Conservation (phyloP, 1,284 basidiomycete genomes). For the Tylopilus orsonianus region DNA sequence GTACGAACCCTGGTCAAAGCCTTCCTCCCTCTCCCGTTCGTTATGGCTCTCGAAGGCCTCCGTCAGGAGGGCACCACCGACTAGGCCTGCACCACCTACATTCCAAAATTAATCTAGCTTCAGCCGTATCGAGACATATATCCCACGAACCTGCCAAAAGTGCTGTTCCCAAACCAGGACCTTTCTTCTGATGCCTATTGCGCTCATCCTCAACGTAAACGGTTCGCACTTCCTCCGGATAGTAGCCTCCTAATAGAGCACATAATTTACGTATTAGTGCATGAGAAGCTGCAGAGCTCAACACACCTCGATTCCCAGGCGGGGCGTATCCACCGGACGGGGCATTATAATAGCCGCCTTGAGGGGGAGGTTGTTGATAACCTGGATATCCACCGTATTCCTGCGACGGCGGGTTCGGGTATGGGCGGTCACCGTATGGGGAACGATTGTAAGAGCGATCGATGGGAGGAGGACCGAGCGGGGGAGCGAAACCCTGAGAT, state of each 20-base stretch:
- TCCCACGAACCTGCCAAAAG: constrained; percentile 29
- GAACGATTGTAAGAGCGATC: constrained; percentile 32
- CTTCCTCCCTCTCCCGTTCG: constrained; percentile 37
- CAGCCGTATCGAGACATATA: not conserved
- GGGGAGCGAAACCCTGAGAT: constrained; percentile 42
- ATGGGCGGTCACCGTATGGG: constrained; percentile 30
- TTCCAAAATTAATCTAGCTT: constrained; percentile 11
- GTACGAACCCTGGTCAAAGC: constrained; percentile 39
- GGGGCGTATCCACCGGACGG: constrained; percentile 22
- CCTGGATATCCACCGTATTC: constrained; percentile 26
- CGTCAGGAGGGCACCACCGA: constrained; percentile 56
- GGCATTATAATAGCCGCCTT: constrained; percentile 26
- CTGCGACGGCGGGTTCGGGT: constrained; percentile 6
- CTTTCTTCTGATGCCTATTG: constrained; percentile 16
- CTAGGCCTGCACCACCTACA: constrained; percentile 55
- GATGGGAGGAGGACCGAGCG: constrained; percentile 33
- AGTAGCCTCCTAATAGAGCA: constrained; percentile 20
- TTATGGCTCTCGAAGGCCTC: constrained; percentile 50
- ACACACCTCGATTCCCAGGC: constrained; percentile 19
- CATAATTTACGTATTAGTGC: not conserved
- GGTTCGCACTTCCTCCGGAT: constrained; percentile 10
- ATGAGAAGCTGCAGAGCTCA: not conserved
- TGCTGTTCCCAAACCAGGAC: constrained; percentile 30
- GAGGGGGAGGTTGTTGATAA: constrained; percentile 15
- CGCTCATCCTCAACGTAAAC: constrained; percentile 23